Percentiles rank a stretch among this genome's conserved stretches.
These are phyloP conservation scores for Kentomonas sorsogonicus DNA, from an alignment of 208 protist species.

Conservation along the genomic window DNA sequence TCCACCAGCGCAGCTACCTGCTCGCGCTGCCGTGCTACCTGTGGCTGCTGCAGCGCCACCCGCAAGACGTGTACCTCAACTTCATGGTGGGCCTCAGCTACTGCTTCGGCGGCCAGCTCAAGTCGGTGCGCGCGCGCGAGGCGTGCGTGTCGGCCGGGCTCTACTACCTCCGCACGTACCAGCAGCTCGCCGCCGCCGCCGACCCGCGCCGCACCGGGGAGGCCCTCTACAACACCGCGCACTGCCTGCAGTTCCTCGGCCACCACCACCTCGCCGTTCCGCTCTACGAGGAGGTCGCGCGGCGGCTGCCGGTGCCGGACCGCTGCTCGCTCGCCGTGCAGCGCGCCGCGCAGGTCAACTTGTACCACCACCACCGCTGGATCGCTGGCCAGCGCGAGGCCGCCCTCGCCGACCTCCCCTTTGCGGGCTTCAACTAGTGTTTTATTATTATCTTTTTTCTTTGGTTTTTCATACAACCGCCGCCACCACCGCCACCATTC, in stretches of 20 bases:
- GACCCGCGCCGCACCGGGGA: slow-evolving; percentile 48
- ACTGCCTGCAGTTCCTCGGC: slow-evolving; percentile 68
- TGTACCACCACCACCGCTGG: slow-evolving; percentile 80
- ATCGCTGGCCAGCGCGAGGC: slow-evolving; percentile 44
- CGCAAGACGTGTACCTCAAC: slow-evolving; percentile 57
- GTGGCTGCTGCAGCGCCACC: slow-evolving; percentile 44
- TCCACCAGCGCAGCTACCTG: slow-evolving; percentile 57
- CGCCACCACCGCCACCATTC: not conserved
- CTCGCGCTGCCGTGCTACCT: slow-evolving; percentile 75
- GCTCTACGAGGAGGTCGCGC: slow-evolving; percentile 74
- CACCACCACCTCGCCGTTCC: slow-evolving; percentile 62
- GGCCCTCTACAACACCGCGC: slow-evolving; percentile 81
- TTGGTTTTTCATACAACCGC: slow-evolving; percentile 6
- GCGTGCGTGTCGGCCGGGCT: slow-evolving; percentile 62
- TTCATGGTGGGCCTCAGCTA: slow-evolving; percentile 78
- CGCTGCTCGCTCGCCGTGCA: slow-evolving; percentile 59
- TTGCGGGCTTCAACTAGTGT: too few relatives aligned
- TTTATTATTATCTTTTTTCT: slow-evolving; percentile 14
- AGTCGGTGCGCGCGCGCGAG: slow-evolving; percentile 53
- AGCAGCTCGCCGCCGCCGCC: slow-evolving; percentile 38
- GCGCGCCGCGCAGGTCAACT: slow-evolving; percentile 65
- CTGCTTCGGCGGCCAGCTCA: slow-evolving; percentile 72
- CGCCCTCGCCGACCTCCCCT: slow-evolving; percentile 50
- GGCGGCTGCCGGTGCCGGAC: slow-evolving; percentile 48
- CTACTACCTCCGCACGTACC: slow-evolving; percentile 74